Base-by-base conservation (phyloP, 2,329 filamentous ascomycete genomes). In the Fusarium miscanthi region DNA sequence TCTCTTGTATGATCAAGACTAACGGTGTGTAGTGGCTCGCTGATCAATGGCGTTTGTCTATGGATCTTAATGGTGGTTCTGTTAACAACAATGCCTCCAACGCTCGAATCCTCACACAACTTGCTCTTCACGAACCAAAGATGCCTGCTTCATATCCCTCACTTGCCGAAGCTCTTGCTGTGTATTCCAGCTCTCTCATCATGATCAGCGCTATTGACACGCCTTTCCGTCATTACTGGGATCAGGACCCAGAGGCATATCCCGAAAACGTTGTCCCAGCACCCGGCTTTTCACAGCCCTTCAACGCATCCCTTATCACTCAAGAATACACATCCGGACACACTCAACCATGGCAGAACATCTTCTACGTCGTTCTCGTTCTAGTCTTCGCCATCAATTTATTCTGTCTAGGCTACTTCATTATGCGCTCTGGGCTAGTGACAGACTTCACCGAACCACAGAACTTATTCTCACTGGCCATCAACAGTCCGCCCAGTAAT, bases 391-490 rank as follows among this genome's bases (percentile, higher is more conserved):
- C 88, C 30, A 88, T 92, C 74, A 94, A 93, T 78, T 66, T 91
- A 31, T 82, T 91, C 42, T 92, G 91, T 63, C 82, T 94, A 1
- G 76, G 83, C 5, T 94, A 94, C 80, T 79, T 91, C 56, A 77
- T 88, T 51, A 84, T 87, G 70, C 78, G 83, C 10, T 83, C 83
- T 0, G 88, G 89, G 2, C 86, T 93, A 27, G 88, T 95, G 12
- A 94, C 92, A 2, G 93, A 95, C 81, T 94, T 92, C 77, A 93
- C 90, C 0, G 93, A 95, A 76, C 92, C 93, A 2, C 89, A 91
- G 59, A 94, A 94, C 77, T 82, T 94, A 5, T 94, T 95, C 75
- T 85, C 90, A 0, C 81, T 94, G 1, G 91, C 92, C 4, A 84
- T 95, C 58, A 94, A 94, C 77, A 83, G 82, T 58, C 82, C 84